Evolutionary conservation across 441 rosid species (phyloP), one percentile per base, ranked within the genome.

Genomic region (Manihot esculenta): DNA sequence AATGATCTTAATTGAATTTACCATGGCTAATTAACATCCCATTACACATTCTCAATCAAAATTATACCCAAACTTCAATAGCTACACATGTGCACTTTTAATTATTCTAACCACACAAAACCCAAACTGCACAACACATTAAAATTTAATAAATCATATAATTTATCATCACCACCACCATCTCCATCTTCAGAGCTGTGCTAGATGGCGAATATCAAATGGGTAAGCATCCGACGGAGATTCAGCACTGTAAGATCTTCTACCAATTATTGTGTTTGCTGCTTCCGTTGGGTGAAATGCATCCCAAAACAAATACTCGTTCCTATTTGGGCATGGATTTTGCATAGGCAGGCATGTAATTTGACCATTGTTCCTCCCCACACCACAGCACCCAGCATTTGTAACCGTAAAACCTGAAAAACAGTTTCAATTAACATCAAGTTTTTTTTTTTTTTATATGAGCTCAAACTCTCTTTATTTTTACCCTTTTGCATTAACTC

Each of bases 351-450:
- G 80, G 67, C 98, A 93, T 23, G 97, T 93, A 15, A 90, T 87
- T 71, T 89, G 95, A 20, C 98, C 98, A 58, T 93, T 93, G 85
- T 93, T 93, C 76, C 95, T 86, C 44, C 98, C 98, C 7, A 93
- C 92, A 0, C 98, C 98, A 62, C 98, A 93, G 60, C 98, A 93
- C 0, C 97, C 98, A 1, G 87, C 80, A 69, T 87, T 93, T 68
- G 95, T 89, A 3, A 81, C 88, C 3, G 27, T 82, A 64, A 93
- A 86, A 26, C 96, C 97, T 89, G 78, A 78, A 69, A 82, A 30
- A 21, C 17, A 66, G 2, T 12, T n/a, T n/a, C n/a, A n/a, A n/a
- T n/a, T n/a, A n/a, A n/a, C n/a, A n/a, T n/a, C n/a, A n/a, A n/a
- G n/a, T n/a, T n/a, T n/a, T n/a, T n/a, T n/a, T n/a, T n/a, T n/a